Conservation (phyloP, 2,329 filamentous ascomycete species). For the Clonostachys chloroleuca region DNA sequence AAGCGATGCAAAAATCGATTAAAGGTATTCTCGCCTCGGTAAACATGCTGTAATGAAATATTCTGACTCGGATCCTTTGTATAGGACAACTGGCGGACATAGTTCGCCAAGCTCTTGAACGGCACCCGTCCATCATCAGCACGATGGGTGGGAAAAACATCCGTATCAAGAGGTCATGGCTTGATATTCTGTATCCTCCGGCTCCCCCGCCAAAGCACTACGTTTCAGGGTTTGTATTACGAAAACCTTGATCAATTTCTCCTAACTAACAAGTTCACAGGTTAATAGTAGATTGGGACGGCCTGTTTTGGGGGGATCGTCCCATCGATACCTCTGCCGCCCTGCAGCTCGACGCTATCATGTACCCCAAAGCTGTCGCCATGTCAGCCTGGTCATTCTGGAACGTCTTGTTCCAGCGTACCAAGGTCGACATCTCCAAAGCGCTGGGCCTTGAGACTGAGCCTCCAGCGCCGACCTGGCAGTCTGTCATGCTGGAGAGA, state of each 20-base stretch:
- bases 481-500: conserved; percentile 19
- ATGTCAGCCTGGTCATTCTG: conserved; percentile 47
- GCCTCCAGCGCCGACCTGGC: conserved; percentile 15
- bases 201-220: conserved; percentile 55
- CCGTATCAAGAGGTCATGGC: conserved; percentile 47
- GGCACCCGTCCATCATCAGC: conserved; percentile 32
- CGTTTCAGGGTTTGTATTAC: conserved; percentile 49
- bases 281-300: conserved; percentile 43
- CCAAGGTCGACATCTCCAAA: conserved; percentile 33
- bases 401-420: conserved; percentile 39
- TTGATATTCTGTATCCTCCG: conserved; percentile 57
- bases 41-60: background rate
- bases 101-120: conserved; percentile 29
- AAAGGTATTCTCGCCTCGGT: conserved; percentile 28
- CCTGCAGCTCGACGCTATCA: conserved; percentile 36
- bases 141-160: conserved; percentile 40
- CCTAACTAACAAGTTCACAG: conserved; percentile 25
- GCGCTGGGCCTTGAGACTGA: conserved; percentile 36
- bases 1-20: conserved; percentile 38
- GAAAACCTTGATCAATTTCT: background rate
- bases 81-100: conserved; percentile 29
- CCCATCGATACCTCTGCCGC: conserved; percentile 43
- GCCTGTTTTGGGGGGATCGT: conserved; percentile 39
- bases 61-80: background rate
- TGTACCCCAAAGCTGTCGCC: conserved; percentile 50